These are phyloP conservation scores for Neurospora africana DNA, from an alignment of 495 filamentous ascomycete genomes.

Conservation along the genomic window DNA sequence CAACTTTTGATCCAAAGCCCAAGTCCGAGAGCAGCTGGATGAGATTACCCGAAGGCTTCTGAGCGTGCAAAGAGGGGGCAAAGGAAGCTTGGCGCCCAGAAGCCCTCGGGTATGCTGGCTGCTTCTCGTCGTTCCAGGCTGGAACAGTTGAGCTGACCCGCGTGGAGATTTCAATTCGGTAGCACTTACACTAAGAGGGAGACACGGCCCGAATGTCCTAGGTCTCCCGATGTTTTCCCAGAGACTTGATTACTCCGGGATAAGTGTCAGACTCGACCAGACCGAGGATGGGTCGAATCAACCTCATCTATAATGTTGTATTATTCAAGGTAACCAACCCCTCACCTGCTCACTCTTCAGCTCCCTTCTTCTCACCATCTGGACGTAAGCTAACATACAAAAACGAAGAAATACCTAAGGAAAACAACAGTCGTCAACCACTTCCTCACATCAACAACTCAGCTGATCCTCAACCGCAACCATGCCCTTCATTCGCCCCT, in stretches of 20 bases:
- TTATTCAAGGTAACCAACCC: background rate
- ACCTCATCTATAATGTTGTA: background rate
- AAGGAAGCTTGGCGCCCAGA: no score
- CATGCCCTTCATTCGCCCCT: conserved; percentile 30
- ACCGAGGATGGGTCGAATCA: background rate
- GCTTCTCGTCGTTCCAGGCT: background rate
- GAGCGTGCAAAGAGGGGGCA: no score
- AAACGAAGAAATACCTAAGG: background rate
- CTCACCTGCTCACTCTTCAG: background rate
- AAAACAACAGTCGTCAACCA: background rate
- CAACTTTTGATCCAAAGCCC: background rate
- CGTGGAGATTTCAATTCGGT: background rate
- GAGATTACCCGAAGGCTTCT: background rate
- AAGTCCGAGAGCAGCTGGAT: background rate
- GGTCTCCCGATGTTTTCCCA: background rate
- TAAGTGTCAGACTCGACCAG: background rate
- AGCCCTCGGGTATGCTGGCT: background rate
- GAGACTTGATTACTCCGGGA: background rate
- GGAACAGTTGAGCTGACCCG: background rate
- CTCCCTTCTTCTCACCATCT: background rate
- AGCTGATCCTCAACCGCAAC: background rate
- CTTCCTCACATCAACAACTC: background rate
- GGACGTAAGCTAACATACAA: background rate
- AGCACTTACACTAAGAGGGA: background rate
- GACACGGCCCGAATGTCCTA: background rate